Conservation (phyloP, 2,329 filamentous ascomycete genomes). For the Diplodia scrobiculata region DNA sequence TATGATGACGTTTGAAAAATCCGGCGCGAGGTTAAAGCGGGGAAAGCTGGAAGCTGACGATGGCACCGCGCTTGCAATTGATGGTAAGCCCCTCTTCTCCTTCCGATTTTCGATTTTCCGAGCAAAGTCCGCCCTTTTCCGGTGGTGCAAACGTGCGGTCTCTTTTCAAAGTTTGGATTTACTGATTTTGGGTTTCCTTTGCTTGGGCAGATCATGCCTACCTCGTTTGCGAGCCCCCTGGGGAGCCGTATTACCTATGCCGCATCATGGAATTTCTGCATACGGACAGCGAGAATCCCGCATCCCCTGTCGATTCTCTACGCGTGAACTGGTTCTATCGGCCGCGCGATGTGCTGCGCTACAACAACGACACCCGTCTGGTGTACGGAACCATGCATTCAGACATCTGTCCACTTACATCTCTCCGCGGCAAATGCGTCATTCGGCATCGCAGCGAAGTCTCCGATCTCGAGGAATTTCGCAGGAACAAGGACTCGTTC, state of each 20-base stretch:
- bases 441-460: constrained; percentile 90
- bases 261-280: constrained; percentile 99
- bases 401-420: constrained; percentile 88
- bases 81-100: constrained; percentile 65
- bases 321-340: constrained; percentile 99
- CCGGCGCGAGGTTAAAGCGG: constrained; percentile 45
- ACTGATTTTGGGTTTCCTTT: constrained; percentile 40
- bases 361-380: constrained; percentile 84
- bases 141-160: not conserved
- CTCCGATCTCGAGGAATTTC: constrained; percentile 76
- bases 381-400: constrained; percentile 99
- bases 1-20: constrained; percentile 83
- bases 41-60: constrained; percentile 80
- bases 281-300: constrained; percentile 67
- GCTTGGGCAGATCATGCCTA: constrained; percentile 76
- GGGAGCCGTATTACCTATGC: constrained; percentile 95
- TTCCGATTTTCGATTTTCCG: not conserved
- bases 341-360: constrained; percentile 91
- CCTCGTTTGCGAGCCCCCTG: constrained; percentile 93
- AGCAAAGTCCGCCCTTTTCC: not conserved
- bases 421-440: constrained; percentile 88
- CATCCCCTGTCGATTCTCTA: constrained; percentile 76
- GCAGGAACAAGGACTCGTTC: constrained; percentile 82
- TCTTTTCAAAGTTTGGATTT: constrained; percentile 17
- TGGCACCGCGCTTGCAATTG: constrained; percentile 77